Evolutionary conservation across 1,139 yeast species (phyloP).

Genomic region (Scheffersomyces quercinus): DNA sequence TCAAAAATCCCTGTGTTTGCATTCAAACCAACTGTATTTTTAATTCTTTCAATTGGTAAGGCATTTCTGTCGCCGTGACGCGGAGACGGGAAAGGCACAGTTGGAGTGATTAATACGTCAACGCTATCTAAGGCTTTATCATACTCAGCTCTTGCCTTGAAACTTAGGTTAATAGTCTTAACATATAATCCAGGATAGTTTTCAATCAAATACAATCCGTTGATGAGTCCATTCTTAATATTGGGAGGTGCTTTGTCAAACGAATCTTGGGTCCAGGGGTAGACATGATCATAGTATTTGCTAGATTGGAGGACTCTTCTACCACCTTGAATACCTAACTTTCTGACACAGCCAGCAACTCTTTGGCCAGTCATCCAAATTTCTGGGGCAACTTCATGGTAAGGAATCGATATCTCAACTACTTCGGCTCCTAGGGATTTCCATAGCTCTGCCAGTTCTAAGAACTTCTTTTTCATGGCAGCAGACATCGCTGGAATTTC

Average conservation of each 20-base stretch:
- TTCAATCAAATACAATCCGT: constrained; percentile 28
- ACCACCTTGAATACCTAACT: constrained; percentile 11
- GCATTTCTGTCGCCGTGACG: constrained; percentile 16
- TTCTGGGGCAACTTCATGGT: constrained; percentile 32
- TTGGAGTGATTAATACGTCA: constrained; percentile 16
- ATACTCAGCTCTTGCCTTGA: constrained; percentile 30
- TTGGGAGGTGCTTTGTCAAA: not conserved
- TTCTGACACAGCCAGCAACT: constrained; percentile 23
- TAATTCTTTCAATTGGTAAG: not conserved
- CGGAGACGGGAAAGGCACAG: constrained; percentile 23
- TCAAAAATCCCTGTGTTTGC: constrained; percentile 36
- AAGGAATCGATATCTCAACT: constrained; percentile 32
- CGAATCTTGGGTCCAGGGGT: not conserved
- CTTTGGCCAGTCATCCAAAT: constrained; percentile 34
- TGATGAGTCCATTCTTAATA: constrained; percentile 9
- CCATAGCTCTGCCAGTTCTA: constrained; percentile 42
- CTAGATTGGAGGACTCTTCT: constrained; percentile 18
- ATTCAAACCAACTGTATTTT: constrained; percentile 22
- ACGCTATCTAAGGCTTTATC: constrained; percentile 21
- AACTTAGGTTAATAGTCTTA: constrained; percentile 30
- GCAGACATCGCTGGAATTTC: constrained; percentile 30
- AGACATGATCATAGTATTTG: constrained; percentile 9
- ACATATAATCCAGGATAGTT: constrained; percentile 32
- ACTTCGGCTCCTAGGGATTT: constrained; percentile 46
- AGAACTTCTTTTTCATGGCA: constrained; percentile 22